These are phyloP conservation scores for Pseudocercospora eumusae DNA, from an alignment of 2,329 filamentous ascomycete genomes.

Conservation along the genomic window DNA sequence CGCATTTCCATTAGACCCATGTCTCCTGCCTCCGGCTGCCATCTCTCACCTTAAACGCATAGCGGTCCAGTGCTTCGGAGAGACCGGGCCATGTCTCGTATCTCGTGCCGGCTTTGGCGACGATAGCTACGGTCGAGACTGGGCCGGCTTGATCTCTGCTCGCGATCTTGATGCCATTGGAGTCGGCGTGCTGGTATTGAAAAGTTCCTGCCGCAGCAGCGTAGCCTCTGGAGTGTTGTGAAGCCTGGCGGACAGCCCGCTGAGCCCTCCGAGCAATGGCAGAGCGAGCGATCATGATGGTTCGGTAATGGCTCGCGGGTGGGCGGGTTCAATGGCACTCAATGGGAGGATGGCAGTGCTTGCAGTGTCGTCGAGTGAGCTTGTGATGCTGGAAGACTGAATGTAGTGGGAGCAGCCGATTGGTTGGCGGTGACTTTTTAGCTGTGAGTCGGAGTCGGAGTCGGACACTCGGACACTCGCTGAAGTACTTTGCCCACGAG, in stretches of 20 bases:
- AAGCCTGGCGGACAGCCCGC: constrained; percentile 61
- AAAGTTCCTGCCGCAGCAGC: constrained; percentile 72
- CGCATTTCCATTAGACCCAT: constrained; percentile 24
- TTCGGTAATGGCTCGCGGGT: constrained; percentile 30
- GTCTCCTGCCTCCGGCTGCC: constrained; percentile 6
- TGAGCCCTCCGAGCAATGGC: constrained; percentile 64
- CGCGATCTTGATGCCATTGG: constrained; percentile 87
- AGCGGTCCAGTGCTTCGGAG: constrained; percentile 86
- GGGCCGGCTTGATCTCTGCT: constrained; percentile 85
- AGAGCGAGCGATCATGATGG: constrained; percentile 66
- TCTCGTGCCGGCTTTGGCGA: constrained; percentile 91
- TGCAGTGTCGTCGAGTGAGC: not conserved
- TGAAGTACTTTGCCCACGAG: not conserved
- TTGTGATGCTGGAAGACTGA: constrained; percentile 1
- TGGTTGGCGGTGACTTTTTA: constrained; percentile 10
- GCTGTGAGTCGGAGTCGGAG: not conserved
- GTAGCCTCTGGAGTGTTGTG: constrained; percentile 64
- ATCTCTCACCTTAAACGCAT: constrained; percentile 85
- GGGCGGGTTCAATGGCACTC: constrained; percentile 24
- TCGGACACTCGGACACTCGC: constrained; percentile 7
- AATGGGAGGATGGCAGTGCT: constrained; percentile 15
- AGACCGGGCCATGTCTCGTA: constrained; percentile 89
- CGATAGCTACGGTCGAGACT: constrained; percentile 85
- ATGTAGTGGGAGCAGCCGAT: constrained; percentile 22
- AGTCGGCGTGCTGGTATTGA: constrained; percentile 83